A percentile compares a stretch with the other conserved stretches of the same genome.
These are phyloP conservation scores for Gossypium arboreum DNA, from an alignment of 345 rosid species.

Conservation along the genomic window DNA sequence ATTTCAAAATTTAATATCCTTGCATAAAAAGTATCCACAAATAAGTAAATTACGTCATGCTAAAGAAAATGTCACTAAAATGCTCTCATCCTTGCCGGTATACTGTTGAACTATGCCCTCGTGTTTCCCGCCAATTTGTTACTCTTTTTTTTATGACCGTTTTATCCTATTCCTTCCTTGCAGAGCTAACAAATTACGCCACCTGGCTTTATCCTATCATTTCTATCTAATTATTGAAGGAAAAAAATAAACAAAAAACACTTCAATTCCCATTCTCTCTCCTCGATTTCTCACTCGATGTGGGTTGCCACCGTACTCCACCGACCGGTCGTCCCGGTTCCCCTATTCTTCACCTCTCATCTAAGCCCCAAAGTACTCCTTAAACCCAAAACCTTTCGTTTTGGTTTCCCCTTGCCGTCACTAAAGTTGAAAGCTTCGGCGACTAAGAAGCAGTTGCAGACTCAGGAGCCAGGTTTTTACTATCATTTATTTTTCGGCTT, in stretches of 20 bases:
- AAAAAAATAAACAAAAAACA: too few relatives aligned
- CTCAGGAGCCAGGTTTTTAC: constrained; percentile 30
- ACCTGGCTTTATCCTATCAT: not conserved
- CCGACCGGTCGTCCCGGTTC: constrained; percentile 31
- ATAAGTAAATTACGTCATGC: too few relatives aligned
- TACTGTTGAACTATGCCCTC: too few relatives aligned
- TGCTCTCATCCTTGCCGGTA: too few relatives aligned
- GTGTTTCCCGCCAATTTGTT: constrained; percentile 1
- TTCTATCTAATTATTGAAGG: not conserved
- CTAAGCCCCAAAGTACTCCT: not conserved
- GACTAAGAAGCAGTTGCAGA: constrained; percentile 23
- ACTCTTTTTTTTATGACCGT: not conserved
- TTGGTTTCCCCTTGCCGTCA: constrained; percentile 21
- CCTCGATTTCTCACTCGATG: constrained; percentile 22
- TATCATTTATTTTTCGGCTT: not conserved
- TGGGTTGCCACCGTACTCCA: constrained; percentile 25
- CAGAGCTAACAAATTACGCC: not conserved
- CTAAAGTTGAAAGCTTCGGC: constrained; percentile 25
- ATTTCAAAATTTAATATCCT: too few relatives aligned
- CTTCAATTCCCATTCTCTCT: not conserved
- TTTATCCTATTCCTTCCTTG: not conserved
- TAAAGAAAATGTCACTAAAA: too few relatives aligned
- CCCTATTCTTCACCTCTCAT: not conserved
- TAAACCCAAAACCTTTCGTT: constrained; percentile 7
- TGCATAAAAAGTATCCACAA: too few relatives aligned